Evolutionary conservation across 1,139 yeast species (phyloP).

Genomic region (Blastobotrys serpentis): DNA sequence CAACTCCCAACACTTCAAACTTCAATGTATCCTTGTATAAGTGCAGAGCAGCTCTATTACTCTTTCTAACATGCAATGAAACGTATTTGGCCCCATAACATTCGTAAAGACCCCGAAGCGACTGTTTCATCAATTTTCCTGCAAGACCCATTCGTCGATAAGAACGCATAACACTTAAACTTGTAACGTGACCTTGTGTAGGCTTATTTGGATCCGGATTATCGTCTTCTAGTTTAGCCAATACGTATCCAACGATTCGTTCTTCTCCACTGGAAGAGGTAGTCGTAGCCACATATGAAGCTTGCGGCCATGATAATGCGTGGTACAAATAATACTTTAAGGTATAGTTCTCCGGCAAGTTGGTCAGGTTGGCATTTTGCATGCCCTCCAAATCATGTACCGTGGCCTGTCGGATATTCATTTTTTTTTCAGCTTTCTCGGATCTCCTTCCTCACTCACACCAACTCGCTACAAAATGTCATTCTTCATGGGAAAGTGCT

Average conservation of each 20-base stretch:
- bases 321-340: slow-evolving; percentile 93
- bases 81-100: slow-evolving; percentile 81
- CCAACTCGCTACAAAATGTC: too few species aligned
- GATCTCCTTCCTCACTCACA: too few species aligned
- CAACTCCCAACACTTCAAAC: slow-evolving; percentile 77
- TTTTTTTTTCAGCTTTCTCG: slow-evolving; percentile 29
- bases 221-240: slow-evolving; percentile 91
- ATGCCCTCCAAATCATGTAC: slow-evolving; percentile 86
- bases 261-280: slow-evolving; percentile 53
- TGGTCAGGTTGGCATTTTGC: slow-evolving; percentile 93
- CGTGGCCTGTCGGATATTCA: slow-evolving; percentile 86
- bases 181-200: slow-evolving; percentile 90
- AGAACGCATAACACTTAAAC: slow-evolving; percentile 93
- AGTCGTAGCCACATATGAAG: slow-evolving; percentile 92
- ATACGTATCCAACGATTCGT: slow-evolving; percentile 87
- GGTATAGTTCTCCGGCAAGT: slow-evolving; percentile 91
- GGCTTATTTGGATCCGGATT: slow-evolving; percentile 50
- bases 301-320: slow-evolving; percentile 95
- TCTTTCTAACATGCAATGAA: slow-evolving; percentile 88
- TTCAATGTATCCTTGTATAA: slow-evolving; percentile 81
- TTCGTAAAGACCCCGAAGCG: slow-evolving; percentile 89
- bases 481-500: too few species aligned
- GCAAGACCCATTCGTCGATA: too few species aligned
- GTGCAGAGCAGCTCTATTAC: slow-evolving; percentile 92
- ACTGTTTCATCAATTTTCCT: too few species aligned